phyloP scores from a whole-genome alignment of 371 early-diverging fungal genomes.

The Coemansia sp. region DNA sequence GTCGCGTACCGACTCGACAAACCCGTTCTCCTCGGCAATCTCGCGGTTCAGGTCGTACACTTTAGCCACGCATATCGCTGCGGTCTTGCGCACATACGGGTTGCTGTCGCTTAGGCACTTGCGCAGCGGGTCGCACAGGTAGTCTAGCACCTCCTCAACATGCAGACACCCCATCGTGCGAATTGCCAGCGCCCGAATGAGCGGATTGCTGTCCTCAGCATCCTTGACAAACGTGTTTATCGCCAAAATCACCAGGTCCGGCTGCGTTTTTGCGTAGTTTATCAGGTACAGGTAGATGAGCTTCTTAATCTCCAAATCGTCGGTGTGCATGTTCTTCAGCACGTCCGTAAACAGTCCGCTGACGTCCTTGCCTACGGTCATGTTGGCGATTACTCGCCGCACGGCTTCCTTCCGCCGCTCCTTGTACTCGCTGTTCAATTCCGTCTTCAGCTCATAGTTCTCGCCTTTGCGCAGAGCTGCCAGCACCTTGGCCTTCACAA shows the following conservation, averaged over 20 bases:
- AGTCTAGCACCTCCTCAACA: slow-evolving; percentile 92
- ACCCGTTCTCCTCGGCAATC: slow-evolving; percentile 68
- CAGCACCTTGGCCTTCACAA: slow-evolving; percentile 51
- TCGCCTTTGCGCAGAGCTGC: slow-evolving; percentile 66
- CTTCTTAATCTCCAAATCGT: slow-evolving; percentile 90
- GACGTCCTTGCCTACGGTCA: slow-evolving; percentile 89
- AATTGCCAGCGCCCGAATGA: slow-evolving; percentile 95
- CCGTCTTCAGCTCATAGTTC: slow-evolving; percentile 92
- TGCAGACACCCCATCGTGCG: slow-evolving; percentile 97
- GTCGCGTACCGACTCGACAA: slow-evolving; percentile 80
- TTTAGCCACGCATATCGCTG: slow-evolving; percentile 89
- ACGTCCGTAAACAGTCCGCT: slow-evolving; percentile 83
- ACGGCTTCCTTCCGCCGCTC: slow-evolving; percentile 95
- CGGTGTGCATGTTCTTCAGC: slow-evolving; percentile 98
- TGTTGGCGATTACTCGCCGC: slow-evolving; percentile 95
- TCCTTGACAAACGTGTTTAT: slow-evolving; percentile 97
- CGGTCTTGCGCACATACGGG: slow-evolving; percentile 89
- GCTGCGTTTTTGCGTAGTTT: slow-evolving; percentile 92
- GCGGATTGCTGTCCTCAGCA: slow-evolving; percentile 88
- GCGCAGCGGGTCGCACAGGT: slow-evolving; percentile 53
- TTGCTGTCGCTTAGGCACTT: slow-evolving; percentile 58
- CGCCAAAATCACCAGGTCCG: slow-evolving; percentile 95
- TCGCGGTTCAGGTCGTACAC: slow-evolving; percentile 61
- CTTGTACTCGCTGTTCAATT: slow-evolving; percentile 93
- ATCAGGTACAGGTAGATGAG: slow-evolving; percentile 78